A percentile compares a stretch with the other conserved stretches of the same genome.
Evolutionary conservation across 2,329 filamentous ascomycete genomes (phyloP).

Genomic region (Penicillium sp.): DNA sequence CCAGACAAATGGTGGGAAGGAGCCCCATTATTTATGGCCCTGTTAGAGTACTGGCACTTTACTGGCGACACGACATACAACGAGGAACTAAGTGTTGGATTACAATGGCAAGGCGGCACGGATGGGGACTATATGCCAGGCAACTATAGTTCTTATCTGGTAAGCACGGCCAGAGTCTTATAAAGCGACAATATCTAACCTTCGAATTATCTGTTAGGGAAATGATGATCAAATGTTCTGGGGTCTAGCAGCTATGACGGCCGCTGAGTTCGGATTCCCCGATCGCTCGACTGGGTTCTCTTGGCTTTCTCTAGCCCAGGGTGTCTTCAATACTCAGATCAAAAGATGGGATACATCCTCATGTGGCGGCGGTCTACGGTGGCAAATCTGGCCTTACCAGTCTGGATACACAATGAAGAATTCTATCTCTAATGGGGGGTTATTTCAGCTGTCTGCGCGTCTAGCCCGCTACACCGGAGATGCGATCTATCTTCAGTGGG

Average conservation of each 20-base stretch:
- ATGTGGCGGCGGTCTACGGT: slow-evolving; percentile 13
- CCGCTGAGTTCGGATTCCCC: slow-evolving; percentile 5
- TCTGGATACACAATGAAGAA: slow-evolving; percentile 12
- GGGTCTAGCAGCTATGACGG: slow-evolving; percentile 15
- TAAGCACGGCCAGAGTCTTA: background rate
- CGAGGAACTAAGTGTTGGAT: slow-evolving; percentile 6
- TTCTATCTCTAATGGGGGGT: slow-evolving; percentile 10
- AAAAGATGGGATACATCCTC: slow-evolving; percentile 10
- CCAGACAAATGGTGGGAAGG: slow-evolving; percentile 15
- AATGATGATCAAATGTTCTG: slow-evolving; percentile 17
- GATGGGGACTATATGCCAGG: slow-evolving; percentile 9
- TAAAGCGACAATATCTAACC: background rate
- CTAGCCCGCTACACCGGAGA: slow-evolving; percentile 10
- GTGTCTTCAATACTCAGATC: slow-evolving; percentile 10
- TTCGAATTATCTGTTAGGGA: background rate
- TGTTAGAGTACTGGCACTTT: slow-evolving; percentile 13
- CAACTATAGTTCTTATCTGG: slow-evolving; percentile 13
- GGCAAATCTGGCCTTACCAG: slow-evolving; percentile 12
- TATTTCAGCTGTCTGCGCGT: slow-evolving; percentile 13
- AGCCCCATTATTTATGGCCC: slow-evolving; percentile 6
- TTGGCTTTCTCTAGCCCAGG: slow-evolving; percentile 10
- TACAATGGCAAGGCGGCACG: slow-evolving; percentile 13
- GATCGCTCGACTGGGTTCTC: slow-evolving; percentile 1
- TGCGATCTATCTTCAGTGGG: slow-evolving; percentile 10
- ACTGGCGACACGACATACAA: slow-evolving; percentile 14